phyloP scores from a whole-genome alignment of 768 basidiomycete species.

The Kwoniella dejecticola region DNA sequence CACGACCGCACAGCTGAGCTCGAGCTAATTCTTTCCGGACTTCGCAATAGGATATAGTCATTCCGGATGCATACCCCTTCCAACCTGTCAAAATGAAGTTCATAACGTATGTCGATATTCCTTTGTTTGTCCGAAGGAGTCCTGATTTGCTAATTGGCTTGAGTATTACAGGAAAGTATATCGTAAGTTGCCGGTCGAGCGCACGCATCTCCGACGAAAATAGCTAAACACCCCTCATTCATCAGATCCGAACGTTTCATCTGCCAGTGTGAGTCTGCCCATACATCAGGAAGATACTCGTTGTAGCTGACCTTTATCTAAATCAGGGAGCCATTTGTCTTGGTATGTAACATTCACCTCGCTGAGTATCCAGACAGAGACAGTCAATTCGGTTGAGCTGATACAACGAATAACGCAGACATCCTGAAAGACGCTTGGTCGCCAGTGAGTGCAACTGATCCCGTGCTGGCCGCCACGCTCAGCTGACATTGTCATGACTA shows the following conservation, averaged over 20 bases:
- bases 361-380: too few species aligned
- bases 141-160: background rate
- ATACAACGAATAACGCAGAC: constrained; percentile 34
- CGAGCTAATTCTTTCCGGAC: constrained; percentile 1
- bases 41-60: constrained; percentile 73
- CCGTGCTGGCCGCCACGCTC: background rate
- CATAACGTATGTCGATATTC: constrained; percentile 63
- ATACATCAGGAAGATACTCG: too few species aligned
- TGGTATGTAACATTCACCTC: constrained; percentile 60
- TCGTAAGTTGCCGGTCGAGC: constrained; percentile 51
- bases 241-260: constrained; percentile 83
- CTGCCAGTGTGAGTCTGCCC: constrained; percentile 63
- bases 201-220: background rate
- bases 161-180: constrained; percentile 68
- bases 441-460: constrained; percentile 29
- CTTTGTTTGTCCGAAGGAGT: too few species aligned
- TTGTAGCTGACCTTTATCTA: too few species aligned
- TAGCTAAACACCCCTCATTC: constrained; percentile 6
- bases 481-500: constrained; percentile 61
- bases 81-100: constrained; percentile 99
- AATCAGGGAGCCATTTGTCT: constrained; percentile 92
- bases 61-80: constrained; percentile 71
- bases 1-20: too few species aligned
- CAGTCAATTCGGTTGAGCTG: too few species aligned
- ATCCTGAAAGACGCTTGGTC: constrained; percentile 64